These are phyloP conservation scores for Globisporangium nagaii DNA, from an alignment of 352 stramenopile genomes.

Conservation along the genomic window DNA sequence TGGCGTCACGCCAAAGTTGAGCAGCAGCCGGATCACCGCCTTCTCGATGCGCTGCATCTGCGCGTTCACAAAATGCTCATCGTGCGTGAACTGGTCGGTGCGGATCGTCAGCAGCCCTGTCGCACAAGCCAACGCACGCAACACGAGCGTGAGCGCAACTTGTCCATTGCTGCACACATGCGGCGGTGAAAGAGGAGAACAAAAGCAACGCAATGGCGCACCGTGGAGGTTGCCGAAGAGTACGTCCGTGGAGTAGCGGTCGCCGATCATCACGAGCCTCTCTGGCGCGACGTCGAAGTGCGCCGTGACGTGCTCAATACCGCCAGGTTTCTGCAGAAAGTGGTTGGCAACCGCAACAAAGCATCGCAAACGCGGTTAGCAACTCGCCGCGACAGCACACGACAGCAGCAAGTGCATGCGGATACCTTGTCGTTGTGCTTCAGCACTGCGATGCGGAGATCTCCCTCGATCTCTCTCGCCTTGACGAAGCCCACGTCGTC, in stretches of 20 bases:
- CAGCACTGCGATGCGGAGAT: conserved; percentile 84
- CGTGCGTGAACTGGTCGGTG: conserved; percentile 75
- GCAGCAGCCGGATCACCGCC: conserved; percentile 42
- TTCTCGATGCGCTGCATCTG: conserved; percentile 71
- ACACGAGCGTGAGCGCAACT: background rate
- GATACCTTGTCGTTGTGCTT: conserved; percentile 86
- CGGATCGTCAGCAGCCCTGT: conserved; percentile 95
- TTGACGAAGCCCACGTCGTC: conserved; percentile 87
- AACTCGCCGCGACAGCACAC: background rate
- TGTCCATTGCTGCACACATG: background rate
- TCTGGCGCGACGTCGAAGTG: conserved; percentile 81
- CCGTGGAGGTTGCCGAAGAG: conserved; percentile 96
- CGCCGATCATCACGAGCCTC: conserved; percentile 93
- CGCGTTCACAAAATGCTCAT: conserved; percentile 64
- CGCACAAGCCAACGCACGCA: background rate
- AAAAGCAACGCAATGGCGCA: no score
- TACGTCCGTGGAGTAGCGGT: conserved; percentile 96
- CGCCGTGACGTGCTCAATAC: conserved; percentile 79
- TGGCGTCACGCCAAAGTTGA: conserved; percentile 31
- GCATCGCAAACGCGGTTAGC: no score
- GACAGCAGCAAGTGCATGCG: background rate
- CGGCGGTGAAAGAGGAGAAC: background rate
- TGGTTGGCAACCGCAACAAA: no score
- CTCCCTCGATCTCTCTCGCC: conserved; percentile 74
- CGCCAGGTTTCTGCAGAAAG: conserved; percentile 81